phyloP scores from a whole-genome alignment of 2,329 filamentous ascomycete species.

The Coniochaeta sp. region DNA sequence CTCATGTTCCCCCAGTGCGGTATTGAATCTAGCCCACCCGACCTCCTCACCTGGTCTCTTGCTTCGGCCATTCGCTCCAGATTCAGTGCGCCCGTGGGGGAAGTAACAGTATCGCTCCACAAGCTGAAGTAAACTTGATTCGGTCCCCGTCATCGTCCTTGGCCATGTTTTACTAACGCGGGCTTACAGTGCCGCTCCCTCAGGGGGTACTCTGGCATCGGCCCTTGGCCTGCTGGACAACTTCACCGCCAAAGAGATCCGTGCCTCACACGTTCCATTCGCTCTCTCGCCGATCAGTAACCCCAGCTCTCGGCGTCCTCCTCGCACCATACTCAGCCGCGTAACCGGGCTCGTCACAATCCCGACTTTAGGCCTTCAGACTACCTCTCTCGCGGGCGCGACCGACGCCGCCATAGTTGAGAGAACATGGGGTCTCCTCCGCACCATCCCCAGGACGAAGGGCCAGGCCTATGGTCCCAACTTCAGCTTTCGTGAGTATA shows the following conservation, averaged over 20 bases:
- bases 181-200: conserved; percentile 36
- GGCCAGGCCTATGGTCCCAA: conserved; percentile 50
- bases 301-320: conserved; percentile 18
- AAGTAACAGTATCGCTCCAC: conserved; percentile 46
- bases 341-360: conserved; percentile 42
- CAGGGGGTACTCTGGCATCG: conserved; percentile 64
- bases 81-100: conserved; percentile 36
- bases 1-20: conserved; percentile 56
- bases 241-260: conserved; percentile 40
- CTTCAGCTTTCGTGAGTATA: conserved; percentile 51
- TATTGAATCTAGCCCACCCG: conserved; percentile 55
- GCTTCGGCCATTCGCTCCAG: conserved; percentile 42
- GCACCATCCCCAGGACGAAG: conserved; percentile 28
- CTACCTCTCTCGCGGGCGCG: conserved; percentile 40
- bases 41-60: conserved; percentile 49
- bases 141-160: background rate
- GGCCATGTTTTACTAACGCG: conserved; percentile 6
- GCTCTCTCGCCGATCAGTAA: conserved; percentile 50
- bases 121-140: conserved; percentile 27
- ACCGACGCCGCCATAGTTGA: conserved; percentile 50
- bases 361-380: conserved; percentile 46
- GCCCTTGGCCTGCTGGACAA: conserved; percentile 51
- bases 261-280: conserved; percentile 39
- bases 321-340: conserved; percentile 32
- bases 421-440: conserved; percentile 55